Conservation (phyloP, 129 eudicot genomes). For the Centaurea solstitialis region DNA sequence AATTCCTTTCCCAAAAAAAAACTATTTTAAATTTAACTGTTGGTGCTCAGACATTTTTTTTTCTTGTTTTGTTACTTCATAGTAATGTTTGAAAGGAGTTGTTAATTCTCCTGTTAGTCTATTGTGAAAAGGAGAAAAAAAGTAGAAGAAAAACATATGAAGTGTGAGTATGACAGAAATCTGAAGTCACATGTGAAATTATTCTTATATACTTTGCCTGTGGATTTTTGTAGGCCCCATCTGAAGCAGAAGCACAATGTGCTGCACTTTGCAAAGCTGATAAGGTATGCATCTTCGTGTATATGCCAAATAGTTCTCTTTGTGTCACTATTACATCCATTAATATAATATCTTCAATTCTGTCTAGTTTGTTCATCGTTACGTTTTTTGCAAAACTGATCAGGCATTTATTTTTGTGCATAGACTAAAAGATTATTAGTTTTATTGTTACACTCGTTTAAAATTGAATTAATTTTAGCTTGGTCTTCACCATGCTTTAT, state of each 20-base stretch:
- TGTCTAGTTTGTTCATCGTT: neutral
- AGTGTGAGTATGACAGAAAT: neutral
- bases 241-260: constrained; percentile 99
- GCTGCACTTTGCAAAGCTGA: constrained; percentile 94
- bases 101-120: neutral
- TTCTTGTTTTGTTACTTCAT: neutral
- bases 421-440: neutral
- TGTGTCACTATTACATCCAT: neutral
- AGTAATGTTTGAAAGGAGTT: neutral
- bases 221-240: constrained; percentile 73
- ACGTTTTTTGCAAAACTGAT: neutral
- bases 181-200: neutral
- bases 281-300: constrained; percentile 49
- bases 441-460: neutral
- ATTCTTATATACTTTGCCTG: neutral
- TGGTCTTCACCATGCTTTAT: neutral
- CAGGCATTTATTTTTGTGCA: neutral
- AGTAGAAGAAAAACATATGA: neutral
- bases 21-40: neutral
- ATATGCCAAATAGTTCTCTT: neutral
- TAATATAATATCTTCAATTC: neutral
- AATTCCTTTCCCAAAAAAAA: no score
- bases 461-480: neutral
- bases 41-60: neutral
- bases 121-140: neutral